Base-by-base conservation (phyloP, 1,284 basidiomycete genomes). In the Papiliotrema laurentii region DNA sequence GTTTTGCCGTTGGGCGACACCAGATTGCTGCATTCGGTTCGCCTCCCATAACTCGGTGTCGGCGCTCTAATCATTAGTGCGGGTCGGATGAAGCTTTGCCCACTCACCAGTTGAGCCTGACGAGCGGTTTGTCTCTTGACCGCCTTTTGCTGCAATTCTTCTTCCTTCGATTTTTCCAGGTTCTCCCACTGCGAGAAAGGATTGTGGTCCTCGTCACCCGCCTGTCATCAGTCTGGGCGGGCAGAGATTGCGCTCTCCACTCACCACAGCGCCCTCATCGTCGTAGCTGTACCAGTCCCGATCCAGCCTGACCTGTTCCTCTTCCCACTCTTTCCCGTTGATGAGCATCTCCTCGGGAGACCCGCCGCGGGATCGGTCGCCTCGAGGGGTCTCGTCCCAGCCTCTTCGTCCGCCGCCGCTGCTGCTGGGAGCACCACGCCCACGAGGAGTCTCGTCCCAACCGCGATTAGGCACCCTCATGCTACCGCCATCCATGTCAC, bases 1-100 rank as follows among this genome's bases (percentile, higher is more conserved):
- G 11, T 83, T 79, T 54, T 83, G 85, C 27, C 88, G 83, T 4
- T 89, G 89, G 1, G 89, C 88, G 14, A 97, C 85, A 64, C 96
- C 96, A 13, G 93, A 97, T 0, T 89, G 91, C 11, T 92, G 79
- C 85, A 99, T 90, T 64, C 93, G 87, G 64, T 98, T 97, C 6
- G 87, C 88, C 77, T 98, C 96, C 96, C 96, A 99, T 1, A 94
- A 77, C 60, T 99, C 94, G 60, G 93, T 94, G 69, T 99, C 96
- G 21, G 89, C 89, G 61, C 97, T 97, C 87, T 92, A 64, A 40
- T 25, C 9, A 39, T 5, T 10, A n/a, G 0, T 38, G 50, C 37
- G 30, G 10, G 5, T 22, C 3, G 1, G 14, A 28, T 2, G 5
- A 18, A 25, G 5, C 11, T 5, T 30, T 38, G 5, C 16, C 19